These are phyloP conservation scores for Spathaspora boniae DNA, from an alignment of 805 yeast genomes.

Conservation along the genomic window DNA sequence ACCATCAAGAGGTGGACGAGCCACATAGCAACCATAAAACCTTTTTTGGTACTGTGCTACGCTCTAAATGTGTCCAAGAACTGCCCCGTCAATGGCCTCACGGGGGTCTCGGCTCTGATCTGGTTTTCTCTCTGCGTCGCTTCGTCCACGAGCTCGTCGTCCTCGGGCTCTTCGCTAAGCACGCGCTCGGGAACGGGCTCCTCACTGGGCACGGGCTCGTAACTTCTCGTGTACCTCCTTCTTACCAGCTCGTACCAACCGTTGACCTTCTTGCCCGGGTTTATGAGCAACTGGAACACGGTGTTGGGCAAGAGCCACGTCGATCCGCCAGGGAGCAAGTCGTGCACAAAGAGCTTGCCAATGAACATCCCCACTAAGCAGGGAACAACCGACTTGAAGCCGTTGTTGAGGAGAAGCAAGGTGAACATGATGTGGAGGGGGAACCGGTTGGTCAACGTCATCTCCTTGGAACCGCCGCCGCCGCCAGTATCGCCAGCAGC, in stretches of 20 bases:
- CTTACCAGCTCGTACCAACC: slow-evolving; percentile 1
- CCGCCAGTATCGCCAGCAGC: slow-evolving; percentile 1
- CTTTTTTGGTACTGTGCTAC: slow-evolving; percentile 14
- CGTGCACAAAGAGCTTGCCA: slow-evolving; percentile 33
- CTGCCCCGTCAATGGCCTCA: slow-evolving; percentile 57
- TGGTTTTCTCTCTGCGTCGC: slow-evolving; percentile 22
- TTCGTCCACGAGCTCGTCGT: slow-evolving; percentile 24
- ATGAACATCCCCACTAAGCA: slow-evolving; percentile 34
- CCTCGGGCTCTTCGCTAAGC: slow-evolving; percentile 10
- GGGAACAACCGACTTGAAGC: slow-evolving; percentile 32
- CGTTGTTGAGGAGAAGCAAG: slow-evolving; percentile 36
- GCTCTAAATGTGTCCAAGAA: slow-evolving; percentile 58
- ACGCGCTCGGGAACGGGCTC: slow-evolving; percentile 5
- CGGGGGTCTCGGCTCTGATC: slow-evolving; percentile 55
- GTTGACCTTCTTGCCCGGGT: slow-evolving; percentile 19
- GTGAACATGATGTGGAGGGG: slow-evolving; percentile 37
- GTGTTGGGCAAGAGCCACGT: slow-evolving; percentile 30
- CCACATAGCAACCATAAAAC: not conserved
- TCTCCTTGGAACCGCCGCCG: slow-evolving; percentile 10
- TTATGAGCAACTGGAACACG: slow-evolving; percentile 24
- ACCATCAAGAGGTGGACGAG: not conserved
- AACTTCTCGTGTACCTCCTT: slow-evolving; percentile 2
- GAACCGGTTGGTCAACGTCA: slow-evolving; percentile 35
- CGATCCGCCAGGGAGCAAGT: slow-evolving; percentile 35
- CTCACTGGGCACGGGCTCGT: slow-evolving; percentile 8